Evolutionary conservation across 331 rosid species (phyloP), one percentile per base, ranked within the genome.

Genomic region (Rosa hybrid): DNA sequence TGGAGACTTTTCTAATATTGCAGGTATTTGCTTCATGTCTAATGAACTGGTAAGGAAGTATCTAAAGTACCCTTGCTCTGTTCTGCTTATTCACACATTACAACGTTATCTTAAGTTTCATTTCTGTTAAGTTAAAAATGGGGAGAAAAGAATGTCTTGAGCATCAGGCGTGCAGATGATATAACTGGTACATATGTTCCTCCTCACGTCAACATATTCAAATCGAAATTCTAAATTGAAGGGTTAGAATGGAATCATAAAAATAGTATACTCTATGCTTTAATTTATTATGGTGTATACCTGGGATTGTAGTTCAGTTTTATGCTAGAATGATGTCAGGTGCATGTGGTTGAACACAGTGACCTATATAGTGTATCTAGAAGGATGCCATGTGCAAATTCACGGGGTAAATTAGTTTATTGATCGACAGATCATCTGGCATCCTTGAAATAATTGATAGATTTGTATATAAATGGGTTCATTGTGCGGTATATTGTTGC

Each of bases 11-110:
- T 42, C 72, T 86, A 57, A 23, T 74, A 76, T n/a, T 81, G 82
- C 93, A 95, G 98, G 99, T 82, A 89, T 93, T 39, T 95, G 98
- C 79, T 95, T 92, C 88, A 87, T 95, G 99, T 93, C 97, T 82
- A 96, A 89, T 70, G 99, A 96, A 85, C 79, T 96, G 98, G 98
- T 96, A 84, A 90, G 93, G 25, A 74, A 68, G 73, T 62, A 42
- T 30, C 70, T 76, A 39, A 39, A 27, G 57, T 27, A 16, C 23
- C 42, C 41, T 67, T 20, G 5, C 12, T 65, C 39, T 64, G 41
- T 65, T 56, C 56, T n/a, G 23, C 45, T 11, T 69, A 2, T 68
- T 49, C 10, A 68, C 7, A 60, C 18, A 57, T 44, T 10, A 1
- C 34, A 23, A 53, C 8, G 56, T 54, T 25, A 20, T 56, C 69